These are phyloP conservation scores for Meredithiella fracta DNA, from an alignment of 2,329 filamentous ascomycete genomes.

Conservation along the genomic window DNA sequence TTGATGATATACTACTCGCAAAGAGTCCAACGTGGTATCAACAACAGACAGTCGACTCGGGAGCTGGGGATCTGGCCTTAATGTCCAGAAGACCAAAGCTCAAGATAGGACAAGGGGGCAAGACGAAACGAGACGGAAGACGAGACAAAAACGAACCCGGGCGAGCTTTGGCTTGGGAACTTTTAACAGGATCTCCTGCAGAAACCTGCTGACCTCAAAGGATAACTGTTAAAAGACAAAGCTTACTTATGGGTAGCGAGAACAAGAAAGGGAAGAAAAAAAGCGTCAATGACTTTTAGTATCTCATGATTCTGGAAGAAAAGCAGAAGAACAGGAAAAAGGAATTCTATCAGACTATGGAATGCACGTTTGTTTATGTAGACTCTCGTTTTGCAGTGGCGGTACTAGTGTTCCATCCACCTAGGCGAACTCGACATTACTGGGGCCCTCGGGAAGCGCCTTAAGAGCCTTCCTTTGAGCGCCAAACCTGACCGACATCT, in stretches of 20 bases:
- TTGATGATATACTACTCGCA: not conserved
- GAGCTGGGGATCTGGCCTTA: constrained; percentile 11
- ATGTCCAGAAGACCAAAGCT: constrained; percentile 14
- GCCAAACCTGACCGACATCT: too few relatives aligned
- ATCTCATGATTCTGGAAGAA: not conserved
- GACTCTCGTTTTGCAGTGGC: too few relatives aligned
- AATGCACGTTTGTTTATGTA: not conserved
- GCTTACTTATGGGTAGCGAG: constrained; percentile 17
- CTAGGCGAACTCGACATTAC: too few relatives aligned
- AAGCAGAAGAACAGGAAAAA: not conserved
- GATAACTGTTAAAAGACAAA: constrained; percentile 29
- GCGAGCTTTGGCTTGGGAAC: not conserved
- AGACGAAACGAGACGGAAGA: constrained; percentile 15
- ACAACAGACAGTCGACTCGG: constrained; percentile 7
- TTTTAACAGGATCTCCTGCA: constrained; percentile 44
- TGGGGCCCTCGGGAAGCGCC: too few relatives aligned
- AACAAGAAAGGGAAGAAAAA: constrained; percentile 1
- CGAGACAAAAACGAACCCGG: constrained; percentile 8
- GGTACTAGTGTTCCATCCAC: too few relatives aligned
- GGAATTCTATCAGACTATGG: not conserved
- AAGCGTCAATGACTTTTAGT: not conserved
- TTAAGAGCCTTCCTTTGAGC: too few relatives aligned
- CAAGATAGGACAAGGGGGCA: constrained; percentile 13
- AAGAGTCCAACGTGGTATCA: constrained; percentile 12
- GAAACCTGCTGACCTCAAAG: constrained; percentile 71